Percentiles rank a stretch among this genome's conserved stretches.
phyloP scores from a whole-genome alignment of 163 green algal genomes.

The Volvox carteri region DNA sequence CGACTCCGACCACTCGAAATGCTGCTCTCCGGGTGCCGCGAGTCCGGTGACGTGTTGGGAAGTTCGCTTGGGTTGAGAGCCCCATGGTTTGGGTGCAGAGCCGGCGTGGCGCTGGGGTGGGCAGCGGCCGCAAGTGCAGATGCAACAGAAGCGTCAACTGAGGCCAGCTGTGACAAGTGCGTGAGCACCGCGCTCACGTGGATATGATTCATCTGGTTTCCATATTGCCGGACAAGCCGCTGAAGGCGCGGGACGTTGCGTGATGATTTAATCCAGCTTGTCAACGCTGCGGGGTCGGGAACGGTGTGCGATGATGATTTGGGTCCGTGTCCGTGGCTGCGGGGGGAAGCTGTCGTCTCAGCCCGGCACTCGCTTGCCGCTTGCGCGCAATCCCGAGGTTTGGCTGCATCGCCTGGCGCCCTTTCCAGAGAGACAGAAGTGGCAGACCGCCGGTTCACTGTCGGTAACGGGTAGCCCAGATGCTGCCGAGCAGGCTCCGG shows the following conservation, averaged over 20 bases:
- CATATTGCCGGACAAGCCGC: slow-evolving; percentile 37
- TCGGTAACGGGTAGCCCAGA: background rate
- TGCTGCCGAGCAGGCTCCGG: background rate
- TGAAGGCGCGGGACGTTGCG: background rate
- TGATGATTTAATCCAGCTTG: slow-evolving; percentile 39
- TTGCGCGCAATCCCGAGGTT: background rate
- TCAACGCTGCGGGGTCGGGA: slow-evolving; percentile 20
- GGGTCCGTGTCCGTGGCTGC: background rate
- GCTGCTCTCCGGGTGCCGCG: too few species aligned
- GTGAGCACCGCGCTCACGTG: slow-evolving; percentile 65
- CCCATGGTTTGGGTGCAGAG: too few species aligned
- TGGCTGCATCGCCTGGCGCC: background rate
- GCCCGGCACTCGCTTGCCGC: background rate
- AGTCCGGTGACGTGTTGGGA: too few species aligned
- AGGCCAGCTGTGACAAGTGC: slow-evolving; percentile 60
- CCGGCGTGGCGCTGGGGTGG: too few species aligned
- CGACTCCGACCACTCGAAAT: too few species aligned
- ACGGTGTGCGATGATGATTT: background rate
- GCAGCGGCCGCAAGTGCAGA: background rate
- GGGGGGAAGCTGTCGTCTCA: background rate
- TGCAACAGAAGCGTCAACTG: background rate
- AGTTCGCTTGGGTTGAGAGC: too few species aligned
- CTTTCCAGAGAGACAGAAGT: background rate
- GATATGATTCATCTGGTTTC: slow-evolving; percentile 61
- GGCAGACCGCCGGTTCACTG: background rate